phyloP scores from a whole-genome alignment of 768 basidiomycete species.

The Nidularia pulvinata region DNA sequence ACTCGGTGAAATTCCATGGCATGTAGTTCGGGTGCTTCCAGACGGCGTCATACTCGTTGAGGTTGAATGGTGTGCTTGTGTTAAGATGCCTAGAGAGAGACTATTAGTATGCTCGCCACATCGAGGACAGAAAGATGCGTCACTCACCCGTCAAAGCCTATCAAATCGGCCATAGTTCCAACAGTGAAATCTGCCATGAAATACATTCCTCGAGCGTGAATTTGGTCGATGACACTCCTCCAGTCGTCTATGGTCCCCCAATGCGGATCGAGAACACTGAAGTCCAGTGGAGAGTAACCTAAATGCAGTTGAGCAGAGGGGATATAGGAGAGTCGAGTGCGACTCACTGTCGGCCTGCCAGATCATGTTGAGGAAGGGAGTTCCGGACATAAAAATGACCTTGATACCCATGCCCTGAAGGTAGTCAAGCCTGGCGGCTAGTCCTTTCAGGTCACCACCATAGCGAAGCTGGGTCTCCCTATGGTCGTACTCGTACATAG shows the following conservation, averaged over 20 bases:
- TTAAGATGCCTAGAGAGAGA: conserved; percentile 63
- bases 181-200: conserved; percentile 94
- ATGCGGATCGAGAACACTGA: conserved; percentile 89
- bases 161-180: conserved; percentile 87
- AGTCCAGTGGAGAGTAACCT: conserved; percentile 96
- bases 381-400: conserved; percentile 90
- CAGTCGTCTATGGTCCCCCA: conserved; percentile 88
- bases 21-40: conserved; percentile 78
- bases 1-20: conserved; percentile 87
- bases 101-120: conserved; percentile 1
- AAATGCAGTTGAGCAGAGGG: not conserved
- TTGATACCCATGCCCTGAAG: conserved; percentile 86
- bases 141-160: conserved; percentile 81
- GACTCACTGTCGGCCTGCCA: conserved; percentile 94
- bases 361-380: conserved; percentile 93
- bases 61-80: conserved; percentile 73
- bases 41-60: conserved; percentile 69
- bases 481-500: conserved; percentile 82
- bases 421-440: conserved; percentile 79
- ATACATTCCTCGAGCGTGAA: conserved; percentile 88
- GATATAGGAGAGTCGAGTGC: not conserved
- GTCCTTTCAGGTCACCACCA: conserved; percentile 87
- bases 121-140: not conserved
- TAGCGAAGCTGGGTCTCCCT: conserved; percentile 88
- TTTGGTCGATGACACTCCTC: conserved; percentile 68